Conservation (phyloP, 768 basidiomycete species). For the Gymnopilus dilepis region DNA sequence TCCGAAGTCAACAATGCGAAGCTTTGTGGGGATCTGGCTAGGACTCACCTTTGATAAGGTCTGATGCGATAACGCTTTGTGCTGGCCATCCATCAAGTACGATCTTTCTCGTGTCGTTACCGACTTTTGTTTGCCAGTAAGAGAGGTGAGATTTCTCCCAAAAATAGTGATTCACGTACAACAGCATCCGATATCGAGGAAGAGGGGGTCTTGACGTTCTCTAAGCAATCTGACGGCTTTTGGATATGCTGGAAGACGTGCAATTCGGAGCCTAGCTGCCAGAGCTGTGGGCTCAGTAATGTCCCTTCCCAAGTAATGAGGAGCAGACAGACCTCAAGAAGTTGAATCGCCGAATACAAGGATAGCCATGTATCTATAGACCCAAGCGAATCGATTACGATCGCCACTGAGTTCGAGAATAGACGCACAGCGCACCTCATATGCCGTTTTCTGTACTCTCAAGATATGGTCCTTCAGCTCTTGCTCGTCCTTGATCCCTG, state of each 20-base stretch:
- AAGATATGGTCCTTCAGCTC: slow-evolving; percentile 47
- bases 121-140: too few relatives aligned
- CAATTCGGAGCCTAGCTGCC: slow-evolving; percentile 35
- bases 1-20: neutral
- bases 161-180: slow-evolving; percentile 28
- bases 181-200: slow-evolving; percentile 51
- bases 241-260: slow-evolving; percentile 38
- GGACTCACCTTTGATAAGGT: slow-evolving; percentile 37
- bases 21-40: too few relatives aligned
- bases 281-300: too few relatives aligned
- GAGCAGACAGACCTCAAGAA: slow-evolving; percentile 36
- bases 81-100: slow-evolving; percentile 46
- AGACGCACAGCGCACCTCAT: slow-evolving; percentile 15
- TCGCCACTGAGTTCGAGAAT: neutral
- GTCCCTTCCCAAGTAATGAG: neutral
- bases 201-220: slow-evolving; percentile 33
- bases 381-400: neutral
- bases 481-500: slow-evolving; percentile 41
- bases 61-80: slow-evolving; percentile 41
- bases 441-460: slow-evolving; percentile 42
- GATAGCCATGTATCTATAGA: slow-evolving; percentile 39
- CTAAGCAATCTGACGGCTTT: slow-evolving; percentile 33
- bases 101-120: slow-evolving; percentile 43
- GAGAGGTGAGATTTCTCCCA: neutral
- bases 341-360: slow-evolving; percentile 42